Conservation (phyloP, 768 basidiomycete genomes). For the Udeniomyces megalosporus region DNA sequence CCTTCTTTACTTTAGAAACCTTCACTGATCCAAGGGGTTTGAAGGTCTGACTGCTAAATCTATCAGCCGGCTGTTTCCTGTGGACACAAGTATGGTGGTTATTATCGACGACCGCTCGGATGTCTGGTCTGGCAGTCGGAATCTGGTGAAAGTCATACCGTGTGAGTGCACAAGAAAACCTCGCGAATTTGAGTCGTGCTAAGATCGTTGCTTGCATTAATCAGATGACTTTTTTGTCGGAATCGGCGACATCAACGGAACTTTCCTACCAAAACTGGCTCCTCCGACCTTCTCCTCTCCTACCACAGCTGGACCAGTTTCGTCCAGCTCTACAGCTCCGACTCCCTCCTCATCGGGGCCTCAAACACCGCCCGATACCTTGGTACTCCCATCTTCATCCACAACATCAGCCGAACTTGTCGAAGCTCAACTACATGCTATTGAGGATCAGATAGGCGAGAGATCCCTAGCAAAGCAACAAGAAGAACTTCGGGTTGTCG, state of each 20-base stretch:
- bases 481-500: not conserved
- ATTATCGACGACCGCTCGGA: slow-evolving; percentile 97
- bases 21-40: not conserved
- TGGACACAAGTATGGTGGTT: slow-evolving; percentile 96
- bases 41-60: slow-evolving; percentile 80
- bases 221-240: slow-evolving; percentile 97
- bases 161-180: slow-evolving; percentile 40
- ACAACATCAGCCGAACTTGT: not conserved
- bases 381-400: not conserved
- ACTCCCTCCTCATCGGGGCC: not conserved
- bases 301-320: slow-evolving; percentile 6
- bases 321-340: slow-evolving; percentile 13
- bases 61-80: slow-evolving; percentile 80
- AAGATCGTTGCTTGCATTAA: not conserved
- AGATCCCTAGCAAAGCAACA: not conserved
- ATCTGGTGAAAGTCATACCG: slow-evolving; percentile 89
- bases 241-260: slow-evolving; percentile 94
- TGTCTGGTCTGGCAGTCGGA: slow-evolving; percentile 96
- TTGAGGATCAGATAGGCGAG: slow-evolving; percentile 7
- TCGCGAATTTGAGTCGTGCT: not conserved
- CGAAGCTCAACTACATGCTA: not conserved
- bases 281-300: slow-evolving; percentile 34
- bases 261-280: slow-evolving; percentile 64
- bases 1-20: not conserved
- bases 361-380: not conserved